A percentile compares a stretch with the other conserved stretches of the same genome.
Conservation (phyloP, 2,329 filamentous ascomycete genomes). For the Epichloe uncinata region DNA sequence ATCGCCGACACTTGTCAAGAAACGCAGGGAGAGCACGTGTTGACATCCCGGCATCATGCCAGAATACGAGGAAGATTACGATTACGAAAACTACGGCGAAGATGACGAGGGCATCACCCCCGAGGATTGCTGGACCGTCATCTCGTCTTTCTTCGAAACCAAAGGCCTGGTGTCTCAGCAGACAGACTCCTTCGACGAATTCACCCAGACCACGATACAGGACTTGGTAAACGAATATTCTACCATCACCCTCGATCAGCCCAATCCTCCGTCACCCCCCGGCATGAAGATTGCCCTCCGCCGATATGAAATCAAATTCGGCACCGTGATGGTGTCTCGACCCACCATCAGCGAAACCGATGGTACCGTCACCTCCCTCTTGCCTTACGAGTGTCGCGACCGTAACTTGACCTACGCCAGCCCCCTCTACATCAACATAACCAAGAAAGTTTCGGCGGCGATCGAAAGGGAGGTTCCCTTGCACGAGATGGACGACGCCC, state of each 20-base stretch:
- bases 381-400: constrained; percentile 89
- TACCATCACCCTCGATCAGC: constrained; percentile 84
- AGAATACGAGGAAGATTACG: constrained; percentile 42
- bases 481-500: constrained; percentile 55
- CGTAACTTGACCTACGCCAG: constrained; percentile 93
- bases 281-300: constrained; percentile 74
- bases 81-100: constrained; percentile 59
- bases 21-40: not conserved
- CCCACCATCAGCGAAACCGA: constrained; percentile 90
- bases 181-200: constrained; percentile 96
- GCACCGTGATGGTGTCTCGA: constrained; percentile 74
- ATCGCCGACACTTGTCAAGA: not conserved
- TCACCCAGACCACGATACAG: constrained; percentile 86
- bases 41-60: constrained; percentile 28
- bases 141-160: constrained; percentile 89
- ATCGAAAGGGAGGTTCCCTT: constrained; percentile 57
- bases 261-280: constrained; percentile 61
- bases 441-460: constrained; percentile 71
- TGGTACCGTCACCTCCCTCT: constrained; percentile 69
- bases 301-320: constrained; percentile 91
- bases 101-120: constrained; percentile 63
- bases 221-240: constrained; percentile 89
- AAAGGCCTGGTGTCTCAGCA: constrained; percentile 97
- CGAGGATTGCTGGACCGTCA: constrained; percentile 97
- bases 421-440: constrained; percentile 80